phyloP scores from a whole-genome alignment of 139 green algal species.

The Chlorella sorokiniana region DNA sequence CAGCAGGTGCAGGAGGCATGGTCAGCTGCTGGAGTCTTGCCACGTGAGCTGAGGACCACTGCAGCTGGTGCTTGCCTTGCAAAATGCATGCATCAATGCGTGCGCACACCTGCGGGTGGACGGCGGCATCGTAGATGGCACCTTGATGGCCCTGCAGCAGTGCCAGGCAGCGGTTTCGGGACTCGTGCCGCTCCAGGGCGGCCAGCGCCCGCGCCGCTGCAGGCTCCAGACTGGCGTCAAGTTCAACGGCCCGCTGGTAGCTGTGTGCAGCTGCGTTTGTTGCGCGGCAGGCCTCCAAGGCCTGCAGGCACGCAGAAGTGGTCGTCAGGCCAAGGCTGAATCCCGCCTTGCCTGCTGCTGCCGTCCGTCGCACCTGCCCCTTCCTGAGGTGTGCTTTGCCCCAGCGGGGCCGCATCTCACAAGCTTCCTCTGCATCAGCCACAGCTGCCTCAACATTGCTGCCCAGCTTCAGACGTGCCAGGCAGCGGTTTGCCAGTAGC shows the following conservation, averaged over 20 bases:
- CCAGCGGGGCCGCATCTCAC: conserved; percentile 13
- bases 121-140: conserved; percentile 13
- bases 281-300: not conserved
- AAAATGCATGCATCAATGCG: not conserved
- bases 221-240: conserved; percentile 2
- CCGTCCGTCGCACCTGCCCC: not conserved
- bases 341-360: too few species aligned
- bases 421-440: conserved; percentile 11
- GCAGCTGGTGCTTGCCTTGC: not conserved
- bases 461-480: not conserved
- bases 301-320: not conserved
- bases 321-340: not conserved
- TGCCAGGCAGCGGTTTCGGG: not conserved
- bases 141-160: not conserved
- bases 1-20: not conserved
- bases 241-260: conserved; percentile 17
- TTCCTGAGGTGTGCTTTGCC: conserved; percentile 22
- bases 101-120: not conserved
- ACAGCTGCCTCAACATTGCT: not conserved
- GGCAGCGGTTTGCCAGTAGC: conserved; percentile 26
- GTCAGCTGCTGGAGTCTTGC: too few species aligned
- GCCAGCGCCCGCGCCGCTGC: not conserved
- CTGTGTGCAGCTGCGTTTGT: not conserved
- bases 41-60: too few species aligned
- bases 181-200: not conserved